Evolutionary conservation across 2,329 filamentous ascomycete genomes (phyloP), one percentile per base, ranked within the genome.

Genomic region (Aspergillus fructus): DNA sequence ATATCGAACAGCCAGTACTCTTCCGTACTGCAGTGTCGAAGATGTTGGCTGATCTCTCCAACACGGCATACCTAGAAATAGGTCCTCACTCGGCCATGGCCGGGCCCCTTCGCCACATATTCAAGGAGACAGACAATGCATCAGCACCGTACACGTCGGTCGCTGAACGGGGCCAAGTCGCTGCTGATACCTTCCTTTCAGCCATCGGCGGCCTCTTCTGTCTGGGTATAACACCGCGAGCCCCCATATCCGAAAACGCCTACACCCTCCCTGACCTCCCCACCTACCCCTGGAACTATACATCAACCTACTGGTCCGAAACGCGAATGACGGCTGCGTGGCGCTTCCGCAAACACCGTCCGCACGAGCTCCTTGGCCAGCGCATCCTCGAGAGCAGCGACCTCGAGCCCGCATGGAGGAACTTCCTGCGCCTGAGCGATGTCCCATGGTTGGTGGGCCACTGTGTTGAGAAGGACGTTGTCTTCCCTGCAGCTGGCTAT

Each of bases 401-500:
- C 11, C 33, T 69, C 1, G 65, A 75, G 9, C 77, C 78, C 0
- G 50, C 59, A 0, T 84, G 78, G 76, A 65, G 77, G 1, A 79
- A 78, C 43, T 46, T 78, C 12, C 45, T 62, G 4, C 33, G 19
- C 1, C 24, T 56, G 1, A 27, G 48, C 8, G 27, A 56, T 23
- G 47, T 46, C 7, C 46, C 55, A 0, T 62, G 60, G 60, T 6
- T 60, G 3, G 8, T 4, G 1, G 58, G 53, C 9, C 79, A 84
- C 59, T 68, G 66, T 19, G 58, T 83, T 1, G 62, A 68, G 0
- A 66, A 66, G 0, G 64, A 75, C 6, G 62, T 76, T 2, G 64
- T 82, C 1, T 79, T 79, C 41, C 80, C 81, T 0, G 71, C 62
- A 2, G 74, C 79, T 0, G 78, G 70, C 0, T 81, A 77, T 55